phyloP scores from a whole-genome alignment of 2,329 filamentous ascomycete genomes.

The Fusarium metavorans region DNA sequence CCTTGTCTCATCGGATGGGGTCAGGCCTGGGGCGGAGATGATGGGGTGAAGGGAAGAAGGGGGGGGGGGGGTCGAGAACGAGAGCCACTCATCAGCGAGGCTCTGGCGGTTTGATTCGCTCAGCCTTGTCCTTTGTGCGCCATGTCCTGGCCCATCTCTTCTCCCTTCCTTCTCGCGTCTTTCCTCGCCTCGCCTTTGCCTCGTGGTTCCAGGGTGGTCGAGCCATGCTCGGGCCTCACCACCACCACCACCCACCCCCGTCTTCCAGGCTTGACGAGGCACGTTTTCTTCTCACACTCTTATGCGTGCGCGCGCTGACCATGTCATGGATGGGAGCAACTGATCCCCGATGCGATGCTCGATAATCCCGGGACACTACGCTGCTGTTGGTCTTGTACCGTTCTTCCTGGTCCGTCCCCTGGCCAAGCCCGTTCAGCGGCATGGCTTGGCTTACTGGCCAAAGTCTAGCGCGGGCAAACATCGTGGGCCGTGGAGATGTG shows the following conservation, averaged over 20 bases:
- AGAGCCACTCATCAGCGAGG: conserved; percentile 32
- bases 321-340: conserved; percentile 15
- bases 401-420: conserved; percentile 23
- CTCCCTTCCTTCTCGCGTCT: conserved; percentile 31
- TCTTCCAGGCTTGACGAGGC: conserved; percentile 6
- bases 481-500: conserved; percentile 30
- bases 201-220: conserved; percentile 42
- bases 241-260: conserved; percentile 22
- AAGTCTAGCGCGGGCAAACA: conserved; percentile 36
- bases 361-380: conserved; percentile 8
- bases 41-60: conserved; percentile 32
- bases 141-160: conserved; percentile 22
- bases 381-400: conserved; percentile 20
- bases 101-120: conserved; percentile 39
- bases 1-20: conserved; percentile 33
- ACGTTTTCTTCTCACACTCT: conserved; percentile 14
- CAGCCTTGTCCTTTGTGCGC: conserved; percentile 37
- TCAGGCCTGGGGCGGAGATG: conserved; percentile 12
- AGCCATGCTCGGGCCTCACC: conserved; percentile 25
- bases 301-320: conserved; percentile 7
- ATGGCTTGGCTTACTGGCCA: conserved; percentile 33
- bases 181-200: conserved; percentile 39
- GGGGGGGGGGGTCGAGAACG: conserved; percentile 11
- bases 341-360: conserved; percentile 16
- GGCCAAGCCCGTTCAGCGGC: conserved; percentile 30